Evolutionary conservation across 2,329 filamentous ascomycete species (phyloP).

Genomic region (Pseudogymnoascus sp.): DNA sequence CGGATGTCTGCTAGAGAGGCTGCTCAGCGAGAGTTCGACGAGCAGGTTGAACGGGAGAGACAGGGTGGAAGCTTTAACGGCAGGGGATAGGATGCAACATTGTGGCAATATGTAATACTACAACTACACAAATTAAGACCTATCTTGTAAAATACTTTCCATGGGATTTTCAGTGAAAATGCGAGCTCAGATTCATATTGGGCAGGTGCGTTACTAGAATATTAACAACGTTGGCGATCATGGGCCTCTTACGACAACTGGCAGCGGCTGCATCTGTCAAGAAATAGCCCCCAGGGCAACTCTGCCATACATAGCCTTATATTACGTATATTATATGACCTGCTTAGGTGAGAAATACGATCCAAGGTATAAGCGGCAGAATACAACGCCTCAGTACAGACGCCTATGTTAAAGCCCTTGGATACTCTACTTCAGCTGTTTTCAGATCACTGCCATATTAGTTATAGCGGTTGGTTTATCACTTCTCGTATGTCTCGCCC

Average conservation of each 20-base stretch:
- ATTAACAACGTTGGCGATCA: not conserved
- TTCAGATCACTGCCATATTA: not conserved
- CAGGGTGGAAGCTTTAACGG: constrained; percentile 24
- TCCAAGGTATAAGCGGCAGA: no score
- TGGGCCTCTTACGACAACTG: not conserved
- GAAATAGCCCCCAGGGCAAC: not conserved
- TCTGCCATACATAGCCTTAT: not conserved
- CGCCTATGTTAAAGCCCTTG: not conserved
- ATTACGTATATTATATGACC: not conserved
- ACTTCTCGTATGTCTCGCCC: not conserved
- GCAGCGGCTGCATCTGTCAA: not conserved
- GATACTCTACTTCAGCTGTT: not conserved
- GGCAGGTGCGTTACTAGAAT: not conserved
- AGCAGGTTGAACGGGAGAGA: constrained; percentile 27
- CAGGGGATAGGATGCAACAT: constrained; percentile 16
- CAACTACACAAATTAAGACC: not conserved
- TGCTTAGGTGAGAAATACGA: not conserved
- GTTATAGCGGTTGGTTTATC: not conserved
- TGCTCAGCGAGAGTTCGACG: constrained; percentile 30
- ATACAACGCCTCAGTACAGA: not conserved
- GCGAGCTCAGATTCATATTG: not conserved
- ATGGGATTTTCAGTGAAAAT: not conserved
- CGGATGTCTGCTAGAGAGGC: not conserved
- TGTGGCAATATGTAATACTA: constrained; percentile 1
- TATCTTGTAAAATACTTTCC: not conserved